A percentile compares a stretch with the other conserved stretches of the same genome.
These are phyloP conservation scores for Cenchrus purpureus DNA, from an alignment of 176 grass and related monocot species.

Conservation along the genomic window DNA sequence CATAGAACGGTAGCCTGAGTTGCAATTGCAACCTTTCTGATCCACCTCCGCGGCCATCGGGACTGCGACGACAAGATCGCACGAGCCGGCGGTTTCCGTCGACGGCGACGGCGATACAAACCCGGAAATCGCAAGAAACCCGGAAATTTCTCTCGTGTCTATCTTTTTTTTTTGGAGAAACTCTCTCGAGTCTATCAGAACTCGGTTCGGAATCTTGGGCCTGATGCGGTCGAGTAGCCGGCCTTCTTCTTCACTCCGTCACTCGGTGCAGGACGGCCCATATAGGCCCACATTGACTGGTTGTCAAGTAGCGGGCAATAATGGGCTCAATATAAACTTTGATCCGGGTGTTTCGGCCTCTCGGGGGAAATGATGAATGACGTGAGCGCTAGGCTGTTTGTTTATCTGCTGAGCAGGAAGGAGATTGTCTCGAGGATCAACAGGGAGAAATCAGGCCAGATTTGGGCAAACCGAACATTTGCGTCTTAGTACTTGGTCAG, in stretches of 20 bases:
- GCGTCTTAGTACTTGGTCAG: neutral
- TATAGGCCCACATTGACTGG: neutral
- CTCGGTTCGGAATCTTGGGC: neutral
- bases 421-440: neutral
- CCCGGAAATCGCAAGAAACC: neutral
- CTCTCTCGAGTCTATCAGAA: neutral
- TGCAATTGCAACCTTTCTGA: slow-evolving; percentile 51
- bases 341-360: too few relatives aligned
- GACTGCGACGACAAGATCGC: neutral
- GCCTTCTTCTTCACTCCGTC: too few relatives aligned
- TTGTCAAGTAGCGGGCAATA: too few relatives aligned
- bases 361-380: too few relatives aligned
- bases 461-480: neutral
- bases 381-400: neutral
- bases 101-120: neutral
- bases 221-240: neutral
- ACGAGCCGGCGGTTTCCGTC: neutral
- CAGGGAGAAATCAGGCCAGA: neutral
- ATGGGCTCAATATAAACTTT: neutral
- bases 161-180: too few relatives aligned
- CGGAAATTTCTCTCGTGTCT: neutral
- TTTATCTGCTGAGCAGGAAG: neutral
- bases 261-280: too few relatives aligned
- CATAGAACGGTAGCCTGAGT: neutral
- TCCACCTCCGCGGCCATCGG: slow-evolving; percentile 48